Conservation (phyloP, 306 rosid genomes). For the Begonia fuchsioides region DNA sequence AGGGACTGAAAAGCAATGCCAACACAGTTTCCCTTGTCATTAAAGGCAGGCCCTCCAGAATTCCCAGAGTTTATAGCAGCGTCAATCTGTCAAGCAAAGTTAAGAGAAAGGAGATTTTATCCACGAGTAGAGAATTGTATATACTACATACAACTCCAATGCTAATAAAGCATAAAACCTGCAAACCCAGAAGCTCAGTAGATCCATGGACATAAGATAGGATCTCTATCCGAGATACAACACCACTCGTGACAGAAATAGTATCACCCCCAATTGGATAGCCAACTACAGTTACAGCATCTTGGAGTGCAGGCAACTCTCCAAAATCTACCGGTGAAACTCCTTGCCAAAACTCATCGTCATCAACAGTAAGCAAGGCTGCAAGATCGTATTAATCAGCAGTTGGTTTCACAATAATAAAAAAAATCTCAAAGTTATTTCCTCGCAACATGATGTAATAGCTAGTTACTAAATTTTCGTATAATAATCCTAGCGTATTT, state of each 20-base stretch:
- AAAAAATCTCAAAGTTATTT: not conserved
- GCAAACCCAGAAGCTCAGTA: slow-evolving; percentile 91
- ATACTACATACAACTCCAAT: not conserved
- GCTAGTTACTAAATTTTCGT: too few species aligned
- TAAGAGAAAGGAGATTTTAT: too few species aligned
- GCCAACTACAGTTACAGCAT: slow-evolving; percentile 92
- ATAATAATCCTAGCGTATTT: too few species aligned
- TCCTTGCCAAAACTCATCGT: slow-evolving; percentile 91
- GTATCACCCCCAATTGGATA: slow-evolving; percentile 98
- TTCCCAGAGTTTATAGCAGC: slow-evolving; percentile 96
- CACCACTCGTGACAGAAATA: slow-evolving; percentile 96
- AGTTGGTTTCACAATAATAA: slow-evolving; percentile 2
- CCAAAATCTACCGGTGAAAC: slow-evolving; percentile 83
- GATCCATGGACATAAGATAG: slow-evolving; percentile 91
- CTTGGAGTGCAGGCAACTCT: slow-evolving; percentile 76
- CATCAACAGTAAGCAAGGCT: slow-evolving; percentile 86
- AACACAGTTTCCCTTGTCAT: slow-evolving; percentile 79
- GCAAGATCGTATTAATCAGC: slow-evolving; percentile 21
- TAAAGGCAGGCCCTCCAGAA: slow-evolving; percentile 98
- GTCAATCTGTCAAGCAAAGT: slow-evolving; percentile 51
- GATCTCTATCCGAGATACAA: slow-evolving; percentile 86
- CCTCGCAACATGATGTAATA: too few species aligned
- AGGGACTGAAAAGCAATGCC: slow-evolving; percentile 99
- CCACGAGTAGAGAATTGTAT: too few species aligned
- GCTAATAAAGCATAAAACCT: slow-evolving; percentile 27